phyloP scores from a whole-genome alignment of 139 green algal genomes.

The Chlamydomonas incerta region DNA sequence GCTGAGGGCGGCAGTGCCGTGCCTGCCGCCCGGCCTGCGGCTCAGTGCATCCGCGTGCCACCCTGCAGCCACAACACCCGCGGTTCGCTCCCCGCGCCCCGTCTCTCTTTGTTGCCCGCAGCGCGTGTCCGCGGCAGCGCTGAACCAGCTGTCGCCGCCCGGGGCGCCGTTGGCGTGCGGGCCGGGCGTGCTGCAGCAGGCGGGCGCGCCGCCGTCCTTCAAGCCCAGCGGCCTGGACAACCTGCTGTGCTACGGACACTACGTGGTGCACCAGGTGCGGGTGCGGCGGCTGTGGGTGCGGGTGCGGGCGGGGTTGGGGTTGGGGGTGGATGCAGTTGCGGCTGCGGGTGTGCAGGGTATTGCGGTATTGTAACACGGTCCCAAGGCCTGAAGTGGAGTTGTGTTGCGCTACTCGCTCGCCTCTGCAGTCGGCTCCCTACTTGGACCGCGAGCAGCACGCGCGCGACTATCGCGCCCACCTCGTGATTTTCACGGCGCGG shows the following conservation, averaged over 20 bases:
- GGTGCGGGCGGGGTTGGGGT: too few species aligned
- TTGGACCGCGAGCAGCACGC: slow-evolving; percentile 56
- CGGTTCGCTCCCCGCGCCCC: too few species aligned
- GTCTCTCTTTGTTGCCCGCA: background rate
- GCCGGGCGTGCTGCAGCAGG: background rate
- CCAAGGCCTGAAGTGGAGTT: too few species aligned
- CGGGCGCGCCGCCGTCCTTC: slow-evolving; percentile 4
- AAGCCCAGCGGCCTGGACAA: slow-evolving; percentile 39
- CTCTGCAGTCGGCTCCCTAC: slow-evolving; percentile 41
- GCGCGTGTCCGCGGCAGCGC: slow-evolving; percentile 7
- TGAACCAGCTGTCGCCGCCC: background rate
- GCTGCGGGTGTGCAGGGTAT: too few species aligned
- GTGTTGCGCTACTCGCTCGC: too few species aligned
- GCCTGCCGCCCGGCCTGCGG: too few species aligned
- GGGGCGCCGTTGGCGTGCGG: slow-evolving; percentile 5
- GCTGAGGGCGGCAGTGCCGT: too few species aligned
- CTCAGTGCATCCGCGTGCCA: too few species aligned
- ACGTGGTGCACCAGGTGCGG: slow-evolving; percentile 52
- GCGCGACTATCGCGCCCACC: slow-evolving; percentile 48
- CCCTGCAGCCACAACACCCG: too few species aligned
- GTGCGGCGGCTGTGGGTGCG: too few species aligned
- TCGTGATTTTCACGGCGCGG: slow-evolving; percentile 56
- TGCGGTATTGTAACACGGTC: too few species aligned
- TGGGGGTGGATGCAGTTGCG: too few species aligned
- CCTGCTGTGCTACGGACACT: slow-evolving; percentile 55